phyloP scores from a whole-genome alignment of 2,329 filamentous ascomycete species.

The Penicillium decumbens region DNA sequence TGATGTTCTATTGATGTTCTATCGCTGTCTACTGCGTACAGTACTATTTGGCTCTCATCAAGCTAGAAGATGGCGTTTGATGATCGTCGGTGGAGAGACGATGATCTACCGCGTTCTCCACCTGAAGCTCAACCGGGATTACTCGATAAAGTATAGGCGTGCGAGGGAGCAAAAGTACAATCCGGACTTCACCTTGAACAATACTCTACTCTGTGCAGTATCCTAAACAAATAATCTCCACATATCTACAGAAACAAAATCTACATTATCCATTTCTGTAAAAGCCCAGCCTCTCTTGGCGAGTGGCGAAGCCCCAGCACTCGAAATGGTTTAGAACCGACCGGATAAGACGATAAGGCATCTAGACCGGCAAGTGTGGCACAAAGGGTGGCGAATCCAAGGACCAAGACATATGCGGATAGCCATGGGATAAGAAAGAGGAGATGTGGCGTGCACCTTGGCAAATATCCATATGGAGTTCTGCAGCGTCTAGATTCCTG shows the following conservation, averaged over 20 bases:
- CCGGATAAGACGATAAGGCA: constrained; percentile 4
- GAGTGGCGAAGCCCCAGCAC: too few relatives aligned
- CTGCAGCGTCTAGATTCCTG: neutral
- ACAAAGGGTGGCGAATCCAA: neutral
- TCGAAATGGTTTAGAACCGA: constrained; percentile 6
- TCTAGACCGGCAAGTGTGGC: neutral
- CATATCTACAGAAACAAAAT: too few relatives aligned
- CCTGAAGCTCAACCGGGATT: neutral
- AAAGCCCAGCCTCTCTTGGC: too few relatives aligned
- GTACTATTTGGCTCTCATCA: too few relatives aligned
- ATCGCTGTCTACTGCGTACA: too few relatives aligned
- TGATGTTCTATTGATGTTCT: neutral
- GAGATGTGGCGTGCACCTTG: neutral
- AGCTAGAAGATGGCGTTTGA: neutral
- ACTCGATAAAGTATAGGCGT: neutral
- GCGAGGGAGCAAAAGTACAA: neutral
- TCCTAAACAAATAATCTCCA: too few relatives aligned
- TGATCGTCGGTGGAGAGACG: neutral
- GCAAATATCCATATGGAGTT: neutral
- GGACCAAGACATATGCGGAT: neutral
- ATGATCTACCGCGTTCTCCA: neutral
- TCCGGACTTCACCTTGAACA: neutral
- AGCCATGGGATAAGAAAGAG: neutral
- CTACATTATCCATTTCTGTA: too few relatives aligned
- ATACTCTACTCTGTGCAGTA: too few relatives aligned